A percentile compares a stretch with the other conserved stretches of the same genome.
phyloP scores from a whole-genome alignment of 495 filamentous ascomycete species.

The Margaritispora aquatica region DNA sequence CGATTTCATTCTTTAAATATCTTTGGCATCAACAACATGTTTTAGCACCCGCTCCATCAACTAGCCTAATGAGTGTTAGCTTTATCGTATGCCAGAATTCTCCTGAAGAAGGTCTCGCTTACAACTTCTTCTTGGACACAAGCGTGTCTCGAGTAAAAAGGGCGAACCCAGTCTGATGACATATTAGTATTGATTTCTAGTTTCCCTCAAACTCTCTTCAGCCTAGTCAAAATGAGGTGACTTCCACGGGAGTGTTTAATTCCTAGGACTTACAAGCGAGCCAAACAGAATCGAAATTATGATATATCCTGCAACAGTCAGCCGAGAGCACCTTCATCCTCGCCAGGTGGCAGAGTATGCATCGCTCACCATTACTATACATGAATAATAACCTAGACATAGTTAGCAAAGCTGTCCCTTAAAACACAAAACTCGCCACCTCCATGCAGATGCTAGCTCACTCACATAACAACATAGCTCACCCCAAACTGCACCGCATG shows the following conservation, averaged over 20 bases:
- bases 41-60: not conserved
- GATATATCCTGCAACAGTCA: slow-evolving; percentile 6
- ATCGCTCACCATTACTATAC: slow-evolving; percentile 11
- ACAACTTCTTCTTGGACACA: not conserved
- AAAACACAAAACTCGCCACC: too few species aligned
- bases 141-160: slow-evolving; percentile 17
- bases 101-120: not conserved
- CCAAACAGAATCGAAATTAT: slow-evolving; percentile 16
- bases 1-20: not conserved
- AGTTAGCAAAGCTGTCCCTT: too few species aligned
- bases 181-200: not conserved
- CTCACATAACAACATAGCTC: slow-evolving; percentile 14
- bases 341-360: too few species aligned
- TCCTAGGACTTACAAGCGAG: not conserved
- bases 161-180: slow-evolving; percentile 7
- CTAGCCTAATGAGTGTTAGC: not conserved
- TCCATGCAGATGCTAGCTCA: not conserved
- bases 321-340: not conserved
- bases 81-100: not conserved
- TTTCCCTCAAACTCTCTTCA: too few species aligned
- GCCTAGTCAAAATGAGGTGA: too few species aligned
- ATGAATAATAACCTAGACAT: slow-evolving; percentile 5
- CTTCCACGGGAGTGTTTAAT: too few species aligned
- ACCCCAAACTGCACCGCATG: slow-evolving; percentile 13
- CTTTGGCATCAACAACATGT: not conserved